phyloP scores from a whole-genome alignment of 371 early-diverging fungal genomes.

The Rhizopus stolonifer region DNA sequence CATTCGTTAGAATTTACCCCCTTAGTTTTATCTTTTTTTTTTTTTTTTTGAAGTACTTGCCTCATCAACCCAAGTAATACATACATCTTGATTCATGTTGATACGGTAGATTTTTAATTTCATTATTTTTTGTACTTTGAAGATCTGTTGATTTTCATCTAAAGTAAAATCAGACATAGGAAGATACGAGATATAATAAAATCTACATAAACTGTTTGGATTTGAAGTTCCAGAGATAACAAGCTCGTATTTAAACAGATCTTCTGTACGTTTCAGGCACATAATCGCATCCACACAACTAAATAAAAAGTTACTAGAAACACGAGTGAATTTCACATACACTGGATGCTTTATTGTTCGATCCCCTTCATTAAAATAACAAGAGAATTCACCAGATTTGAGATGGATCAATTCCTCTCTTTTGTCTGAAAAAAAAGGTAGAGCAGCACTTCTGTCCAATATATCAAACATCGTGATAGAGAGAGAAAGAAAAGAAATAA shows the following conservation, averaged over 20 bases:
- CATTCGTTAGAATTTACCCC: no score
- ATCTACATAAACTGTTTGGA: neutral
- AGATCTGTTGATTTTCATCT: neutral
- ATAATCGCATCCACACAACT: neutral
- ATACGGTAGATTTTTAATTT: neutral
- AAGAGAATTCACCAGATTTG: neutral
- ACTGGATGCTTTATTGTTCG: neutral
- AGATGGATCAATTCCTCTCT: neutral
- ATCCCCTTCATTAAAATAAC: neutral
- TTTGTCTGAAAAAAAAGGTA: neutral
- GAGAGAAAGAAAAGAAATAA: neutral
- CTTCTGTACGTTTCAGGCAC: neutral
- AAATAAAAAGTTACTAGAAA: neutral
- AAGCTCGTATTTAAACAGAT: neutral
- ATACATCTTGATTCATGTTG: conserved; percentile 3
- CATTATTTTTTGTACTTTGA: neutral
- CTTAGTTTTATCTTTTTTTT: no score
- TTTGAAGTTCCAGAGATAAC: neutral
- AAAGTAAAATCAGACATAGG: neutral
- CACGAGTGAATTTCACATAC: no score
- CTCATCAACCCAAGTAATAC: neutral
- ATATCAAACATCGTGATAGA: neutral
- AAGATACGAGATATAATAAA: neutral
- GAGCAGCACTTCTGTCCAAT: neutral
- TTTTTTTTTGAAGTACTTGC: neutral